Base-by-base conservation (phyloP, 1,139 yeast species). In the Meyerozyma sp. region DNA sequence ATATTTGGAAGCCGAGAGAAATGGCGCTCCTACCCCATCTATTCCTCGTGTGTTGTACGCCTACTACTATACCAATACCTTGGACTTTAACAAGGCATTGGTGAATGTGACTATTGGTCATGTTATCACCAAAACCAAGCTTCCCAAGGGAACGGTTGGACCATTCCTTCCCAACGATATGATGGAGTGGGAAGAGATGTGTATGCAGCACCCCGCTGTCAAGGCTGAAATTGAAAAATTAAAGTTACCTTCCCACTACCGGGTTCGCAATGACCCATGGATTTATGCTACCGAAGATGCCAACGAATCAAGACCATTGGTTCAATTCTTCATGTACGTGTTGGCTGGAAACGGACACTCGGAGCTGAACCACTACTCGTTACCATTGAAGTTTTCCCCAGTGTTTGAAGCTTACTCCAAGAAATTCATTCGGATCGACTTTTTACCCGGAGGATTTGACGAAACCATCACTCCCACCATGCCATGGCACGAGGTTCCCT, bases 311-410 rank as follows among this genome's bases (percentile, higher is more conserved):
- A 75, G 88, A 62, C 80, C 83, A 27, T 71, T 82, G 66, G 68
- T 83, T 54, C 93, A 85, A 68, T 80, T 83, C 62, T 84, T 82
- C 69, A 82, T 85, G 82, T 88, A 88, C 65, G 77, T 89, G 49
- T 80, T 80, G 58, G 81, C 81, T 48, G 80, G 79, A 46, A 71
- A 82, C 58, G 77, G 77, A 30, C 93, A 87, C 62, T 66, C 79
- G 30, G 95, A 88, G 63, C 82, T 91, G 13, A 88, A 88, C 70
- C 91, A 86, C 61, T 88, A 88, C 65, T 83, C 95, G 10, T 73
- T 85, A 56, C 96, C 96, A 25, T 72, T 87, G 61, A 85, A 84
- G 56, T 85, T 86, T 58, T 83, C 89, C 10, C 95, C 93, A 9
- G 90, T 88, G 36, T 84, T 83, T 57, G 91, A 86, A 58, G 77